Evolutionary conservation across 1,284 basidiomycete species (phyloP).

Genomic region (Coriolopsis trogii): DNA sequence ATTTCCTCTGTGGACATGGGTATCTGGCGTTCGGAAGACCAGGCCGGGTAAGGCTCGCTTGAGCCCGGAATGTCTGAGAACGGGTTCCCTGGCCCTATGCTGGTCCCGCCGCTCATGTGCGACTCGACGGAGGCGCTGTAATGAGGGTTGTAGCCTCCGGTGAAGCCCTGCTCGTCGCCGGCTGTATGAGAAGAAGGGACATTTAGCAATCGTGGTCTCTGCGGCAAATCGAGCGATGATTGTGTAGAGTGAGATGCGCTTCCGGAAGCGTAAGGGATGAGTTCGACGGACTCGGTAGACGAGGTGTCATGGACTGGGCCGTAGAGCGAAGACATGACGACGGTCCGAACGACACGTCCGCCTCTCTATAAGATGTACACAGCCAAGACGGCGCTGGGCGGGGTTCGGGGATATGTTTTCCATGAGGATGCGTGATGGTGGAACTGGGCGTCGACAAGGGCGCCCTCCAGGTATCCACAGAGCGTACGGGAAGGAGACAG

Average conservation of each 20-base stretch:
- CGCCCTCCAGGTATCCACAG: background rate
- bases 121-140: conserved; percentile 41
- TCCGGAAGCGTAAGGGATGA: conserved; percentile 9
- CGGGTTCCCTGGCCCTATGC: conserved; percentile 61
- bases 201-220: background rate
- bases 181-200: conserved; percentile 19
- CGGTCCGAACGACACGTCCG: background rate
- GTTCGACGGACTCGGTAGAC: conserved; percentile 22
- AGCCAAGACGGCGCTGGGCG: conserved; percentile 10
- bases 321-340: conserved; percentile 19
- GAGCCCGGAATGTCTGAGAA: conserved; percentile 48
- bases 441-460: background rate
- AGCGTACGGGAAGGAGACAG: conserved; percentile 1
- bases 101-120: conserved; percentile 42
- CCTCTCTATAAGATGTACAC: conserved; percentile 10
- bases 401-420: conserved; percentile 5
- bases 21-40: conserved; percentile 92
- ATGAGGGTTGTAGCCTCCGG: conserved; percentile 30
- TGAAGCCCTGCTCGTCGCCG: conserved; percentile 29
- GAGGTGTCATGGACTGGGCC: conserved; percentile 18
- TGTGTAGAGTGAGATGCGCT: background rate
- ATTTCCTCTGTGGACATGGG: conserved; percentile 98
- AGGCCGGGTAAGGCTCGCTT: conserved; percentile 89
- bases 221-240: conserved; percentile 4
- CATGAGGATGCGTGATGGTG: background rate